Percentiles rank a stretch among this genome's conserved stretches.
Conservation (phyloP, 2,329 filamentous ascomycete genomes). For the Colletotrichum salicis region DNA sequence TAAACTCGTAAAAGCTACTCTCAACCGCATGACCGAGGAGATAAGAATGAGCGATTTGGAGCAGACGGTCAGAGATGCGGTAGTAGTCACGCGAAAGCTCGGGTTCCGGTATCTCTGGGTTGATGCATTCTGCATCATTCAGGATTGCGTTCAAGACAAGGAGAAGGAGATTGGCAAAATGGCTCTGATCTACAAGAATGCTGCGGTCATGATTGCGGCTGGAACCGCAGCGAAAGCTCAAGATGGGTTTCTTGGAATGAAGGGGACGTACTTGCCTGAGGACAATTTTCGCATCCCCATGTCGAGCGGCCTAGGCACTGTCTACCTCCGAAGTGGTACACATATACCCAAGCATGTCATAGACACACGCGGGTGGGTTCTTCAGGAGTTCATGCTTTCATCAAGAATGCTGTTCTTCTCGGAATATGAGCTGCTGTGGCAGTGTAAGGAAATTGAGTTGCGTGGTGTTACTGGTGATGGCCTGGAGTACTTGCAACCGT, state of each 20-base stretch:
- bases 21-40: background rate
- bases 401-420: slow-evolving; percentile 36
- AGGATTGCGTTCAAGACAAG: slow-evolving; percentile 35
- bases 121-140: slow-evolving; percentile 36
- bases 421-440: slow-evolving; percentile 36
- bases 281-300: background rate
- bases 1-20: background rate
- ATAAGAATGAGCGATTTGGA: background rate
- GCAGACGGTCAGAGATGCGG: slow-evolving; percentile 31
- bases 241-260: slow-evolving; percentile 16
- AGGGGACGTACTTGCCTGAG: slow-evolving; percentile 1
- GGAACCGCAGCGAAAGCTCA: background rate
- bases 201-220: slow-evolving; percentile 20
- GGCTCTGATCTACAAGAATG: slow-evolving; percentile 31
- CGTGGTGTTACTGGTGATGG: slow-evolving; percentile 1
- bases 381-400: slow-evolving; percentile 37
- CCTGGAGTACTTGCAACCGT: slow-evolving; percentile 26
- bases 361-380: slow-evolving; percentile 35
- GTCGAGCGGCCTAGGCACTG: background rate
- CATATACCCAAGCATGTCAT: slow-evolving; percentile 12
- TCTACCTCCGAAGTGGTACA: background rate
- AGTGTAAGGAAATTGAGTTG: slow-evolving; percentile 29
- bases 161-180: slow-evolving; percentile 27
- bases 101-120: slow-evolving; percentile 37
- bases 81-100: slow-evolving; percentile 7